Percentiles rank a stretch among this genome's conserved stretches.
These are phyloP conservation scores for Cutaneotrichosporon mucoides DNA, from an alignment of 1,284 basidiomycete species.

Conservation along the genomic window DNA sequence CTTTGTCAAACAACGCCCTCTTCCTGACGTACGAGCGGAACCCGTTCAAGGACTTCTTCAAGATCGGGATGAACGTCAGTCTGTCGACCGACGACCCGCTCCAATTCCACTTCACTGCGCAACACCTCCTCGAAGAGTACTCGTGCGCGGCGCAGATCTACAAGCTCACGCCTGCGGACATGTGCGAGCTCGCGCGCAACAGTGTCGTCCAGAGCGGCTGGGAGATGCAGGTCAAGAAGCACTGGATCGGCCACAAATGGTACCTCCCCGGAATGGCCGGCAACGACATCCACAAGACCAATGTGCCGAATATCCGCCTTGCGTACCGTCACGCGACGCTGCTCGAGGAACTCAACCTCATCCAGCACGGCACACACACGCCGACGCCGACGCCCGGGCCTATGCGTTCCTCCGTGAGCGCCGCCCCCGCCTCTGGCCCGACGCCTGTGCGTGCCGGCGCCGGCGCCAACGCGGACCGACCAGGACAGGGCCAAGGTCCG, in stretches of 20 bases:
- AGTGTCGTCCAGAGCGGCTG: slow-evolving; percentile 96
- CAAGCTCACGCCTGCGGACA: slow-evolving; percentile 68
- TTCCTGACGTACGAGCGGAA: slow-evolving; percentile 96
- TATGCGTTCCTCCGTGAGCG: slow-evolving; percentile 13
- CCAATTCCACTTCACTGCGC: slow-evolving; percentile 96
- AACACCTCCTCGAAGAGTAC: slow-evolving; percentile 92
- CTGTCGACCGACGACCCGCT: slow-evolving; percentile 67
- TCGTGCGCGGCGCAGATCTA: slow-evolving; percentile 97
- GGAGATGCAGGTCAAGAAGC: slow-evolving; percentile 97
- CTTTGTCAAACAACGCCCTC: slow-evolving; percentile 93
- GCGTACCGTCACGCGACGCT: slow-evolving; percentile 86
- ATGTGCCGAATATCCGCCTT: slow-evolving; percentile 87
- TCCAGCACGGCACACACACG: slow-evolving; percentile 36
- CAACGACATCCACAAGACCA: slow-evolving; percentile 95
- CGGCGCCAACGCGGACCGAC: not conserved
- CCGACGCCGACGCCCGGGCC: slow-evolving; percentile 30
- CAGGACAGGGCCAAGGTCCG: not conserved
- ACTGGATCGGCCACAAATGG: slow-evolving; percentile 91
- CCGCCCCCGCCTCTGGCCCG: too few species aligned
- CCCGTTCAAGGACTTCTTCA: slow-evolving; percentile 95
- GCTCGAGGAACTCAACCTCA: slow-evolving; percentile 65
- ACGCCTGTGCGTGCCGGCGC: too few species aligned
- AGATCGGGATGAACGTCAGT: slow-evolving; percentile 91
- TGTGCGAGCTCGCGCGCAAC: slow-evolving; percentile 88
- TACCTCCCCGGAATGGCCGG: slow-evolving; percentile 81